Percentiles rank a stretch among this genome's conserved stretches.
These are phyloP conservation scores for Cladosporium oxysporum DNA, from an alignment of 2,329 filamentous ascomycete genomes.

Conservation along the genomic window DNA sequence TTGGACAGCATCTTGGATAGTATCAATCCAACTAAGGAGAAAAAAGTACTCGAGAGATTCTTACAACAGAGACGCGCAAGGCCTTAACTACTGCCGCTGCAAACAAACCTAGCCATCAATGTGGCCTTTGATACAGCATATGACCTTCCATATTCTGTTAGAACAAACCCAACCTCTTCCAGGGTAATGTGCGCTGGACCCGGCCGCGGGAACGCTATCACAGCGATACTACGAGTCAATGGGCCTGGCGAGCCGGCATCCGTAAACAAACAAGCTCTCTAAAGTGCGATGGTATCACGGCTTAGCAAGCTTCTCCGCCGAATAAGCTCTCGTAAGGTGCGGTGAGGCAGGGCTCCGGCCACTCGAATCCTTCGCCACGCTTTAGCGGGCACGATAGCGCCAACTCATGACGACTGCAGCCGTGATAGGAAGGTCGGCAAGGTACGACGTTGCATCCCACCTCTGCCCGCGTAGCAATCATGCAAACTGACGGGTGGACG, in stretches of 20 bases:
- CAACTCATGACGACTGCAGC: background rate
- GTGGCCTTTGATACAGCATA: background rate
- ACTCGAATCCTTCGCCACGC: background rate
- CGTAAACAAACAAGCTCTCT: constrained; percentile 11
- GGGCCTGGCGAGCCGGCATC: background rate
- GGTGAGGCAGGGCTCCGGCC: constrained; percentile 2
- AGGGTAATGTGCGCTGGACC: background rate
- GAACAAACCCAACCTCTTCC: background rate
- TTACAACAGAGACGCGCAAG: background rate
- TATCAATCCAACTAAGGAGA: background rate
- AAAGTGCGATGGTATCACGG: background rate
- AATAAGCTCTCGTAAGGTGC: constrained; percentile 1
- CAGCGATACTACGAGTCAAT: background rate
- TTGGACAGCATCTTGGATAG: constrained; percentile 11
- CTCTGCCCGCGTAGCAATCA: background rate
- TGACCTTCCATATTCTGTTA: constrained; percentile 16
- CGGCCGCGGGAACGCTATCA: background rate
- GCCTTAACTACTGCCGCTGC: constrained; percentile 1
- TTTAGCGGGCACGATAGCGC: constrained; percentile 3
- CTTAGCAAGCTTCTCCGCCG: constrained; percentile 11
- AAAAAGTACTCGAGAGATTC: background rate
- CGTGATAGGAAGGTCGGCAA: constrained; percentile 14
- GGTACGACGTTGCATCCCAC: constrained; percentile 15
- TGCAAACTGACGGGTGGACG: background rate
- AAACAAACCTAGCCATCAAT: background rate